Evolutionary conservation across 495 filamentous ascomycete genomes (phyloP).

Genomic region (Staphylotrichum longicolle): DNA sequence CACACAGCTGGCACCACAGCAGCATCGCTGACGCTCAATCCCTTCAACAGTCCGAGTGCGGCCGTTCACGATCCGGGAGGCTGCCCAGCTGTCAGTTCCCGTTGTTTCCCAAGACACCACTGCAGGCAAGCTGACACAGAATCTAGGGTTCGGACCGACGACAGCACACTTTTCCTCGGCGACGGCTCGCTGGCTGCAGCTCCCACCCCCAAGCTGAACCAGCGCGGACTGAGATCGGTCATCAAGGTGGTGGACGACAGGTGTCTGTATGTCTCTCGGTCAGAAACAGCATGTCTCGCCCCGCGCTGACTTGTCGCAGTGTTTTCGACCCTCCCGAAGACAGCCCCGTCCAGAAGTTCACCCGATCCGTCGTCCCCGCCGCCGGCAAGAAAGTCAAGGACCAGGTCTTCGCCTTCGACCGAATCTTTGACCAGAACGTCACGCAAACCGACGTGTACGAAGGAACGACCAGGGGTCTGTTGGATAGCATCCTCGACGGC

Average conservation of each 20-base stretch:
- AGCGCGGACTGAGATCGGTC: slow-evolving; percentile 84
- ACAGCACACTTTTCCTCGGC: slow-evolving; percentile 86
- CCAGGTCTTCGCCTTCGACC: slow-evolving; percentile 95
- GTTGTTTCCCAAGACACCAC: neutral
- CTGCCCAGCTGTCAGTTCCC: slow-evolving; percentile 57
- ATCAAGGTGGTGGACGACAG: slow-evolving; percentile 96
- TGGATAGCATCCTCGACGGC: slow-evolving; percentile 94
- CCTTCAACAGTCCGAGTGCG: slow-evolving; percentile 74
- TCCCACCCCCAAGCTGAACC: slow-evolving; percentile 77
- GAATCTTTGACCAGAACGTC: slow-evolving; percentile 94
- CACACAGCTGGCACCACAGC: neutral
- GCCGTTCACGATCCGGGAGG: slow-evolving; percentile 82
- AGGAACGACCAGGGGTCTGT: slow-evolving; percentile 78
- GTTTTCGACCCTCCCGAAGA: slow-evolving; percentile 98
- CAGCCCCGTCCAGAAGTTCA: slow-evolving; percentile 88
- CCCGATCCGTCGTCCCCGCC: slow-evolving; percentile 73
- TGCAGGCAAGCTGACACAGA: slow-evolving; percentile 23
- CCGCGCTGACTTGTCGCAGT: slow-evolving; percentile 45
- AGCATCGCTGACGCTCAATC: slow-evolving; percentile 13
- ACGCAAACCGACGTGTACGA: slow-evolving; percentile 95
- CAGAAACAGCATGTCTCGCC: neutral
- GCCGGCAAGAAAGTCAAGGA: slow-evolving; percentile 94
- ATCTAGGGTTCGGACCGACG: slow-evolving; percentile 69
- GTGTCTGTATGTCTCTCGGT: slow-evolving; percentile 71
- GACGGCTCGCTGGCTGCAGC: slow-evolving; percentile 87